Conservation (phyloP, 768 basidiomycete genomes). For the Termitomyces sp. region DNA sequence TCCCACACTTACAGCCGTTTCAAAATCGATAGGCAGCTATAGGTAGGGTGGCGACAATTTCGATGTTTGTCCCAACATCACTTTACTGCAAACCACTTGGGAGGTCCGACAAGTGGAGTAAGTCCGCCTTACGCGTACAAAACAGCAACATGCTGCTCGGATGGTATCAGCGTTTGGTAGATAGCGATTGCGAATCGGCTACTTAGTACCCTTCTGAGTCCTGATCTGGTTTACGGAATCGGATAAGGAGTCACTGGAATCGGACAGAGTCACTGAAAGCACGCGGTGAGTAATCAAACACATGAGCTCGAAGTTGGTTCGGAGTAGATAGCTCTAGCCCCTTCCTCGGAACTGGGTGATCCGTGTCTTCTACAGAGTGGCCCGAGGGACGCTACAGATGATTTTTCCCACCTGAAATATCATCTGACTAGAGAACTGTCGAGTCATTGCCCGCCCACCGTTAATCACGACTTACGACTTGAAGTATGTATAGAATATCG, state of each 20-base stretch:
- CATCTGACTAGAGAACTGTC: neutral
- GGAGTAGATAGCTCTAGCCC: neutral
- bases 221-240: neutral
- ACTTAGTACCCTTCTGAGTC: no score
- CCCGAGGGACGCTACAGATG: neutral
- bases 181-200: no score
- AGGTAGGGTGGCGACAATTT: no score
- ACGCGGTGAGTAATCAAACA: neutral
- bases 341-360: neutral
- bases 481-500: no score
- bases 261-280: neutral
- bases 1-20: no score
- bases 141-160: no score
- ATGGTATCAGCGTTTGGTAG: no score
- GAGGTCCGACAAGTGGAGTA: no score
- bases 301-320: neutral
- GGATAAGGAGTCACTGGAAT: neutral
- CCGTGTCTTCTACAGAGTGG: neutral
- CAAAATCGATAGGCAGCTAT: no score
- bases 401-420: neutral
- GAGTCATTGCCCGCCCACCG: neutral
- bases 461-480: neutral
- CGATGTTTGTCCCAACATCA: no score
- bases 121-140: no score
- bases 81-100: no score